Evolutionary conservation across 2,329 filamentous ascomycete species (phyloP).

Genomic region (Boeremia exigua): DNA sequence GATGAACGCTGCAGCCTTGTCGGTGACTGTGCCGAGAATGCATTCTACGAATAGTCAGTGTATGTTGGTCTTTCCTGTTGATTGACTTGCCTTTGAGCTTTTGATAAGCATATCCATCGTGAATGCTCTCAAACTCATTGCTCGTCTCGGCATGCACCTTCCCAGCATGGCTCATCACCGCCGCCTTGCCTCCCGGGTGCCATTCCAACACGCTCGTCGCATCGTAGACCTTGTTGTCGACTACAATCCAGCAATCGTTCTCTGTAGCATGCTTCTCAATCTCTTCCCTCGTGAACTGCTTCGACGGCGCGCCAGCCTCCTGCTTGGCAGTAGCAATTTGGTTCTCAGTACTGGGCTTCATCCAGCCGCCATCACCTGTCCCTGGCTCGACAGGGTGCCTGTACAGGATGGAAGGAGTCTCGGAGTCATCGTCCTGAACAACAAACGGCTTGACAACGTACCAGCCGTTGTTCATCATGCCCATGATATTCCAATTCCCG

Average conservation of each 20-base stretch:
- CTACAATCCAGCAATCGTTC: conserved; percentile 64
- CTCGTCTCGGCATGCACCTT: conserved; percentile 58
- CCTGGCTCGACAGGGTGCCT: conserved; percentile 52
- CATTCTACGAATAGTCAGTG: conserved; percentile 51
- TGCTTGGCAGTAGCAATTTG: conserved; percentile 55
- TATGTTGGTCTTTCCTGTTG: background rate
- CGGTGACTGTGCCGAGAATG: conserved; percentile 56
- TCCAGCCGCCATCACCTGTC: conserved; percentile 57
- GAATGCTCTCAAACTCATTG: conserved; percentile 58
- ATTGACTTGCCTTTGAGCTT: conserved; percentile 52
- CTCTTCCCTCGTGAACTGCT: conserved; percentile 60
- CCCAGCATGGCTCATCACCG: conserved; percentile 59
- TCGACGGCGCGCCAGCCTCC: conserved; percentile 53
- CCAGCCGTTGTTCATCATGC: conserved; percentile 64
- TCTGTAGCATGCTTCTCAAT: conserved; percentile 52
- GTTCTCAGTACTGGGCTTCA: conserved; percentile 56
- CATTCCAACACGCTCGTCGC: conserved; percentile 65
- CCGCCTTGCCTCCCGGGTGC: conserved; percentile 63
- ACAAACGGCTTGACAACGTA: conserved; percentile 55
- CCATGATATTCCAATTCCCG: conserved; percentile 58
- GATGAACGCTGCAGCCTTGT: conserved; percentile 57
- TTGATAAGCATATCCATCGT: conserved; percentile 59
- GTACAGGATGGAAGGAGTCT: conserved; percentile 33
- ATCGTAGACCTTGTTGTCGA: conserved; percentile 70
- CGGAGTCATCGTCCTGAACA: conserved; percentile 39